phyloP scores from a whole-genome alignment of 768 basidiomycete species.

The Obba rivulosa region DNA sequence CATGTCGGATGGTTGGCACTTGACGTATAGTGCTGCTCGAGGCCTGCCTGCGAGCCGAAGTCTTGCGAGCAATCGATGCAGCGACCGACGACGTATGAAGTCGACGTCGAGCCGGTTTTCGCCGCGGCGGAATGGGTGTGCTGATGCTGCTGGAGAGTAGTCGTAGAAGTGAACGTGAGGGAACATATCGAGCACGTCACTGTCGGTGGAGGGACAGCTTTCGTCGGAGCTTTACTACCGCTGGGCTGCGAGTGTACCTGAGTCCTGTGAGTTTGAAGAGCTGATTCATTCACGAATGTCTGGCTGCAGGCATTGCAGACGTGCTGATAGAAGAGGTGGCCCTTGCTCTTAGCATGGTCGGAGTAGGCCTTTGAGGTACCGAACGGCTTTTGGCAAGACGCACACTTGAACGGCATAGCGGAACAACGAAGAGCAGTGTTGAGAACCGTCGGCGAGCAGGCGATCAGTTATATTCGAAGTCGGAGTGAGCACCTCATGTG shows the following conservation, averaged over 20 bases:
- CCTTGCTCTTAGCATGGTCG: constrained; percentile 11
- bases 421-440: background rate
- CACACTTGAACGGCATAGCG: background rate
- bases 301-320: no score
- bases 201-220: no score
- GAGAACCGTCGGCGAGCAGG: background rate
- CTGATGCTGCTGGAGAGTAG: no score
- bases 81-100: background rate
- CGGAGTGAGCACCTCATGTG: constrained; percentile 3
- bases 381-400: constrained; percentile 4
- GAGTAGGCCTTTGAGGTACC: background rate
- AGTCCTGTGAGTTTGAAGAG: no score
- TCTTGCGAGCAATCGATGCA: background rate
- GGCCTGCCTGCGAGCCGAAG: background rate
- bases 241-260: no score
- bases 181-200: no score
- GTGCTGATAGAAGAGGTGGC: background rate
- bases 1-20: background rate
- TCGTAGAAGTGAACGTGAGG: no score
- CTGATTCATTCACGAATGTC: no score
- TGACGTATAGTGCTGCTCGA: background rate
- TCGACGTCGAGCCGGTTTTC: no score
- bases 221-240: no score
- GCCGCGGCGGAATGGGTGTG: no score
- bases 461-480: background rate